Evolutionary conservation across 768 basidiomycete species (phyloP).

Genomic region (Kwoniella bestiolae): DNA sequence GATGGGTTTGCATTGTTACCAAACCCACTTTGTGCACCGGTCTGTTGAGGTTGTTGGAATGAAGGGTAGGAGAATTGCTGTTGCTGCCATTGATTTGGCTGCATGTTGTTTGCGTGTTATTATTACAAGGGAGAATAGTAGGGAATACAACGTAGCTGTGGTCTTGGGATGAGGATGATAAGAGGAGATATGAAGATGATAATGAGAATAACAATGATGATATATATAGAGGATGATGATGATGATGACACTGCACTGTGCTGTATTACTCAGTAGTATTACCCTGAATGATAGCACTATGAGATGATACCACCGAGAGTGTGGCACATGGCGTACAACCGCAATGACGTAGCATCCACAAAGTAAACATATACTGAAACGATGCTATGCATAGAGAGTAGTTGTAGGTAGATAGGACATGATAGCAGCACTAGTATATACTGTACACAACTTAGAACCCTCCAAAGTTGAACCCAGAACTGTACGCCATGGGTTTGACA

Average conservation of each 20-base stretch:
- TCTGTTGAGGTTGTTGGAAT: constrained; percentile 40
- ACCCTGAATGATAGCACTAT: constrained; percentile 17
- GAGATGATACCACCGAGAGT: constrained; percentile 18
- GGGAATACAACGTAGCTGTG: background rate
- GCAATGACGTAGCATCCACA: constrained; percentile 13
- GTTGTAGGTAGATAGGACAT: background rate
- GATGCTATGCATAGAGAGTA: background rate
- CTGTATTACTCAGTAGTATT: background rate
- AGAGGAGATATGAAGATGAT: background rate
- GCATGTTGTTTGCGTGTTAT: constrained; percentile 16
- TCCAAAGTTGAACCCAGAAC: constrained; percentile 44
- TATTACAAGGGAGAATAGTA: background rate
- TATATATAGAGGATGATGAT: background rate
- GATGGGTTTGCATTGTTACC: constrained; percentile 24
- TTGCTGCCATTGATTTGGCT: constrained; percentile 41
- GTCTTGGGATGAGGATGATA: background rate
- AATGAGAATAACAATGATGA: background rate
- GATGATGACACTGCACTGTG: constrained; percentile 3
- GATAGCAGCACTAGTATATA: background rate
- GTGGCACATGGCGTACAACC: constrained; percentile 13
- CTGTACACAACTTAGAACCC: constrained; percentile 1
- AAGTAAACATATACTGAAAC: background rate
- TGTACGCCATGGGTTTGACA: constrained; percentile 87
- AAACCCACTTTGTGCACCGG: constrained; percentile 36
- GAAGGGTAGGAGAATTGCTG: constrained; percentile 25